A percentile compares a stretch with the other conserved stretches of the same genome.
Evolutionary conservation across 2,329 filamentous ascomycete genomes (phyloP).

Genomic region (Aureobasidium sp.): DNA sequence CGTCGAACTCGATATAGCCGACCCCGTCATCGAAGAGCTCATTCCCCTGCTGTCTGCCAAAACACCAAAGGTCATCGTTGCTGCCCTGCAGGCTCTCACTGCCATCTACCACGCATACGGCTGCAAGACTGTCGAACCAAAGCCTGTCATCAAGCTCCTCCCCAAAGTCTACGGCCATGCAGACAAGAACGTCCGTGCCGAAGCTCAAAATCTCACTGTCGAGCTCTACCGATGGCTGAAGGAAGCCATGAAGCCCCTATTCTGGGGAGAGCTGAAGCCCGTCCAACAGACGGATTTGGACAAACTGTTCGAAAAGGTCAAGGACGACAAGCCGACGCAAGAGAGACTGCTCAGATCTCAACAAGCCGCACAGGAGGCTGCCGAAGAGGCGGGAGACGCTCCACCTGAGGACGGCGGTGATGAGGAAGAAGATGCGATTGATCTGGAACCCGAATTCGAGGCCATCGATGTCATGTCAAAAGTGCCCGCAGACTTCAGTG

Average conservation of each 20-base stretch:
- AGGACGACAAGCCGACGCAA: conserved; percentile 85
- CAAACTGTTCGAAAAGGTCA: conserved; percentile 87
- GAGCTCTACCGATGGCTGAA: conserved; percentile 96
- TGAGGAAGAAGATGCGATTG: conserved; percentile 62
- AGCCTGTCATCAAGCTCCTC: conserved; percentile 77
- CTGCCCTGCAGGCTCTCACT: conserved; percentile 67
- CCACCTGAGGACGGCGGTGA: conserved; percentile 40
- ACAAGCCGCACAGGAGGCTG: conserved; percentile 72
- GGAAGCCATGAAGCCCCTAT: conserved; percentile 96
- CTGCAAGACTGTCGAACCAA: conserved; percentile 88
- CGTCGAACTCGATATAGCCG: conserved; percentile 80
- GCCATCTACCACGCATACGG: conserved; percentile 90
- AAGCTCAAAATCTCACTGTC: conserved; percentile 83
- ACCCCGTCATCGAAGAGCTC: conserved; percentile 83
- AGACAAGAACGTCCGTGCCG: conserved; percentile 95
- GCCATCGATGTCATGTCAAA: conserved; percentile 80
- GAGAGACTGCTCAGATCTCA: conserved; percentile 82
- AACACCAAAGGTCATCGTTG: conserved; percentile 79
- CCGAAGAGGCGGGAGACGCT: conserved; percentile 51
- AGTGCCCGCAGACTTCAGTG: conserved; percentile 72
- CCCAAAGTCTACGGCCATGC: conserved; percentile 92
- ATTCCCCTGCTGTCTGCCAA: conserved; percentile 78
- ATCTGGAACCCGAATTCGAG: conserved; percentile 59
- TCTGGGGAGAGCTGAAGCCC: conserved; percentile 91
- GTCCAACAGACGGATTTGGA: conserved; percentile 93